These are phyloP conservation scores for Trebouxia sp. DNA, from an alignment of 139 green algal species.

Conservation along the genomic window DNA sequence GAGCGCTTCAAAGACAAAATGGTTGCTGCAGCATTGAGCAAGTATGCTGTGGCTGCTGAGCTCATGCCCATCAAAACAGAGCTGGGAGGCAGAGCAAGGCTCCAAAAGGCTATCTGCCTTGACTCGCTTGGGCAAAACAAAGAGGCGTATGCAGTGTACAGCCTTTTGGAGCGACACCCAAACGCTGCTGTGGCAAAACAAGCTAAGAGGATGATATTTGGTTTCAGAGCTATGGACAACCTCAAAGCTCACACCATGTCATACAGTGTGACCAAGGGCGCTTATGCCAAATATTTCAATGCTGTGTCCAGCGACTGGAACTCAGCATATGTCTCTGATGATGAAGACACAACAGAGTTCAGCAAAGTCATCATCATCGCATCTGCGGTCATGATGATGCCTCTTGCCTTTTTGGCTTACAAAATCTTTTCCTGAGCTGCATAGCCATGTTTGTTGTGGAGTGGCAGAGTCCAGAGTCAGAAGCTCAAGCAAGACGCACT, in stretches of 20 bases:
- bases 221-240: conserved; percentile 67
- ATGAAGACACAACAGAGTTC: conserved; percentile 11
- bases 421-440: conserved; percentile 21
- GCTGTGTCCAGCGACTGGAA: conserved; percentile 18
- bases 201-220: conserved; percentile 79
- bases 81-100: conserved; percentile 66
- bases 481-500: no score
- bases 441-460: no score
- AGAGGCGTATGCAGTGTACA: conserved; percentile 72
- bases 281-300: conserved; percentile 58
- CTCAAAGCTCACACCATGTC: conserved; percentile 54
- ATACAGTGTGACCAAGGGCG: conserved; percentile 38
- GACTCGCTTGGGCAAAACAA: conserved; percentile 66
- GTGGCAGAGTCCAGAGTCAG: no score
- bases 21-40: conserved; percentile 14
- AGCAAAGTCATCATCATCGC: background rate
- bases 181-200: conserved; percentile 56
- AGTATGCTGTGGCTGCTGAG: conserved; percentile 35
- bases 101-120: conserved; percentile 84
- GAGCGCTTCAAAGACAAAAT: conserved; percentile 33
- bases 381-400: conserved; percentile 25
- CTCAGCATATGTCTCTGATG: background rate
- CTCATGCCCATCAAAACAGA: conserved; percentile 41
- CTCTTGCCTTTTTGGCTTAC: conserved; percentile 21
- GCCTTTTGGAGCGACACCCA: conserved; percentile 55